phyloP scores from a whole-genome alignment of 1,284 basidiomycete species.

The Baeospora myosura region DNA sequence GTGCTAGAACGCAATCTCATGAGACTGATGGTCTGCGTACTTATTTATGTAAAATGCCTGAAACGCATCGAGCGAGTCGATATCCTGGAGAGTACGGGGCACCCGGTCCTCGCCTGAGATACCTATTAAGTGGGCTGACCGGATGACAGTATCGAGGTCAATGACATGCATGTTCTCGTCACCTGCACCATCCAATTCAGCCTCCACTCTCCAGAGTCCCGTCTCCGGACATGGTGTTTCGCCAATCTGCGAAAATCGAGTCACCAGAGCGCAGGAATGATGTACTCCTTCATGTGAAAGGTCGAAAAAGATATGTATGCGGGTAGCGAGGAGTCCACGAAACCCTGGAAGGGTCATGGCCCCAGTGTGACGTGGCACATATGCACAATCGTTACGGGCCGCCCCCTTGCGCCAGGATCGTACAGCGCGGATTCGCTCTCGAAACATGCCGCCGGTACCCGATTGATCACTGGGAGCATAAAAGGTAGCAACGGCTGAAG shows the following conservation, averaged over 20 bases:
- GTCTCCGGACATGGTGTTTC: constrained; percentile 15
- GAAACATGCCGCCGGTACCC: constrained; percentile 10
- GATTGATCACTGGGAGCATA: constrained; percentile 24
- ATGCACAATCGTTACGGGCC: not conserved
- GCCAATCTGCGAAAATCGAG: constrained; percentile 15
- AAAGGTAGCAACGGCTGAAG: constrained; percentile 21
- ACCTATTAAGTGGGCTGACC: not conserved
- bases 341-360: not conserved
- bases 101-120: not conserved
- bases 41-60: not conserved
- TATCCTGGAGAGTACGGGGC: not conserved
- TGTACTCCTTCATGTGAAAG: constrained; percentile 5
- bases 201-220: constrained; percentile 18
- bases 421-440: not conserved
- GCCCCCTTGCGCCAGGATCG: not conserved
- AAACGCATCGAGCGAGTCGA: not conserved
- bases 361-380: not conserved
- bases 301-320: constrained; percentile 9
- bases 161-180: not conserved
- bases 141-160: not conserved
- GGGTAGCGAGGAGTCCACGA: not conserved
- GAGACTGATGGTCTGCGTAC: not conserved
- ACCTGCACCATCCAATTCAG: constrained; percentile 8
- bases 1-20: constrained; percentile 4
- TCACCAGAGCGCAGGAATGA: constrained; percentile 13